Evolutionary conservation across 306 rosid species (phyloP), one percentile per base, ranked within the genome.

Genomic region (Inga leiocalycina): DNA sequence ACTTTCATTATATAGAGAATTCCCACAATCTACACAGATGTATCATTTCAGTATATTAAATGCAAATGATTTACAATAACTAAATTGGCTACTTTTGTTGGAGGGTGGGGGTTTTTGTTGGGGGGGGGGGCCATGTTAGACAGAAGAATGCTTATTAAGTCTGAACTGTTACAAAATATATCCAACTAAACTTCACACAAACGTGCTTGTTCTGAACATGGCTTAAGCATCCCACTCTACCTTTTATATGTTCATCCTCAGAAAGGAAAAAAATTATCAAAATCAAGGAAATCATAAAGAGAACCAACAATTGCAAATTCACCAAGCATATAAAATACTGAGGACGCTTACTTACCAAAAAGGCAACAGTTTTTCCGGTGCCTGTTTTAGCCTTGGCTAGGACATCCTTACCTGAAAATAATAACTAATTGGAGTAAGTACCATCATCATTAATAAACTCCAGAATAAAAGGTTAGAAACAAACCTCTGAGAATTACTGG

Each of bases 321-420:
- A 49, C 48, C 67, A 56, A 41, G 66, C 48, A 48, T 51, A 80
- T 20, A 74, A 35, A 57, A 48, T 54, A 49, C 3, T 76, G 59
- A 73, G 81, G 77, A 71, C 5, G 56, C n/a, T 71, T 70, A 30
- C 94, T 80, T 85, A 96, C 99, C 97, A 96, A 89, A 89, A 94
- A 96, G 12, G 99, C 99, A 52, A 96, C 97, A 54, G 99, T 96
- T 92, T 96, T 96, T 69, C 99, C 99, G 1, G 99, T 96, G 80
- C 99, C 99, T 27, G 98, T 96, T 89, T 71, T 96, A 65, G 99
- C 98, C 88, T 94, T 96, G 83, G 98, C 99, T 45, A 96, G 95
- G 71, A 96, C 98, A 85, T 96, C 98, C 94, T 92, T 96, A 85
- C 99, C 98, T 96, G 76, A 61, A 90, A 84, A 85, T 64, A 49